These are phyloP conservation scores for Clitocybe nebularis DNA, from an alignment of 1,284 basidiomycete species.

Conservation along the genomic window DNA sequence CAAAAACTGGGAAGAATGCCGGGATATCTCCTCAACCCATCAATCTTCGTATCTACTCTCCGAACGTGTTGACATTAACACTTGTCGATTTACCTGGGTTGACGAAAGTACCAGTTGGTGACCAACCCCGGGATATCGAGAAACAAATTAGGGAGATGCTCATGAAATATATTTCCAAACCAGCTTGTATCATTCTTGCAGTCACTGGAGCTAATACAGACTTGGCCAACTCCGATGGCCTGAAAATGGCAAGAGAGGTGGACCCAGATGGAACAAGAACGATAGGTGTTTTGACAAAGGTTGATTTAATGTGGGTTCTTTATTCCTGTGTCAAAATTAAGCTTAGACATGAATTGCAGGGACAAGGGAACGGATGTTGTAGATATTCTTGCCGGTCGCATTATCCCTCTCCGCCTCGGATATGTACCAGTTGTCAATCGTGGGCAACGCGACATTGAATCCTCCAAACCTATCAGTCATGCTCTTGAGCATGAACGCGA, in stretches of 20 bases:
- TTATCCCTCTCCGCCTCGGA: conserved; percentile 91
- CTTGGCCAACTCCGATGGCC: conserved; percentile 96
- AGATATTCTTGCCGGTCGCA: conserved; percentile 95
- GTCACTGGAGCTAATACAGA: conserved; percentile 97
- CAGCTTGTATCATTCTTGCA: conserved; percentile 87
- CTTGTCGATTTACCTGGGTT: conserved; percentile 96
- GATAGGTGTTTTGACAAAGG: conserved; percentile 97
- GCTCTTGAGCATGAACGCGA: conserved; percentile 89
- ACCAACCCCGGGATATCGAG: conserved; percentile 97
- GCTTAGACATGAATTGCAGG: conserved; percentile 40
- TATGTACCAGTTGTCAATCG: conserved; percentile 98
- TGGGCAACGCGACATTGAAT: conserved; percentile 95
- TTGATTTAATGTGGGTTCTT: conserved; percentile 85
- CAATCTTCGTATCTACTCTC: conserved; percentile 95
- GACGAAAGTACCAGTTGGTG: conserved; percentile 95
- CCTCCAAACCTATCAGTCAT: conserved; percentile 75
- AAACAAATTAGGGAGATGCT: conserved; percentile 98
- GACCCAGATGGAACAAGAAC: conserved; percentile 95
- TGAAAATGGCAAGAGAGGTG: conserved; percentile 95
- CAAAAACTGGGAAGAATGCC: conserved; percentile 96
- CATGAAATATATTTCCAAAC: conserved; percentile 92
- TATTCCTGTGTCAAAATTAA: background rate
- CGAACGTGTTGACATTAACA: conserved; percentile 94
- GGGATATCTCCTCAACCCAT: conserved; percentile 95
- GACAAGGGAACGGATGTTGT: conserved; percentile 97